Evolutionary conservation across 1,284 basidiomycete genomes (phyloP), one percentile per base, ranked within the genome.

Genomic region (Tremellales sp.): DNA sequence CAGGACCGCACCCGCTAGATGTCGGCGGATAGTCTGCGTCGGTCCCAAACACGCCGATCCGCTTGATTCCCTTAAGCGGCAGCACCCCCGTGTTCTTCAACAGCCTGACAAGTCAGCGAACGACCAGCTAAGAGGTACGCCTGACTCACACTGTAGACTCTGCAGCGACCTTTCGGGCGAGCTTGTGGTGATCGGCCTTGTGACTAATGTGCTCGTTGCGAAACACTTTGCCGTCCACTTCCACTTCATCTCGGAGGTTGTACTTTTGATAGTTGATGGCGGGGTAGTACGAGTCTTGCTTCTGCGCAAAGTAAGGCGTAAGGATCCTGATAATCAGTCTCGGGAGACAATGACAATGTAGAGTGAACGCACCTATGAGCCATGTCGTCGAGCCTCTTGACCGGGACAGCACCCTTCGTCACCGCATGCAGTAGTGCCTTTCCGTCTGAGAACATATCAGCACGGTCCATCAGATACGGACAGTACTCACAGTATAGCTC

Each of bases 371-470:
- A 62, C 64, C 70, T 62, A 24, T 54, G 54, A 6, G 54, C 72
- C 70, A 74, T 74, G 45, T 79, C 77, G 43, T 76, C 72, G 7
- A 79, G 61, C 29, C 89, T 81, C 1, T 76, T 61, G 52, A 79
- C 76, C 0, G 83, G 76, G 41, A 91, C 84, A 0, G 81, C 82
- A 23, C 84, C 84, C 55, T 86, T 83, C 46, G 80, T 70, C 26
- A 91, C 84, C 40, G 78, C 85, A 11, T 76, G 76, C 1, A 81
- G 81, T n/a, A 91, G 79, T 19, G 66, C 62, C n/a, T 65, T 49
- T 2, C 67, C 70, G 45, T 60, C 75, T 64, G 56, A 58, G 15
- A 53, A 42, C n/a, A n/a, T n/a, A n/a, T n/a, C n/a, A n/a, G n/a
- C 29, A 49, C 45, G 19, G 46, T 50, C 33, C 51, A 46, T 26